Evolutionary conservation across 2,329 filamentous ascomycete species (phyloP).

Genomic region (Talaromyces funiculosus): DNA sequence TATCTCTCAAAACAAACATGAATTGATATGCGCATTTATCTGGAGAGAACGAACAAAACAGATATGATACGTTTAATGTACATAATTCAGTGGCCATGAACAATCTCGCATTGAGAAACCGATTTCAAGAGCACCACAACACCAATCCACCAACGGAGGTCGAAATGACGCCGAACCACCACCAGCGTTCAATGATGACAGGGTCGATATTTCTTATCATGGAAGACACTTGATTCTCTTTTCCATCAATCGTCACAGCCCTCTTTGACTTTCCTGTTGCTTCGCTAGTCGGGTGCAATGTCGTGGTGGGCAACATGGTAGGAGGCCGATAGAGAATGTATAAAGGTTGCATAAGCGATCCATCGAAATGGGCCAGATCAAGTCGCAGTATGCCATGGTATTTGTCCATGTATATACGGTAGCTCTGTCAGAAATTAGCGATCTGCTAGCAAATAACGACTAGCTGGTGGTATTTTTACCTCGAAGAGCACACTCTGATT

Average conservation of each 20-base stretch:
- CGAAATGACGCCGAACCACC: conserved; percentile 46
- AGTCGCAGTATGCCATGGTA: conserved; percentile 60
- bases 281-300: conserved; percentile 52
- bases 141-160: conserved; percentile 40
- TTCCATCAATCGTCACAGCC: conserved; percentile 14
- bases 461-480: conserved; percentile 34
- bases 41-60: background rate
- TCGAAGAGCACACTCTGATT: conserved; percentile 59
- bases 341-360: conserved; percentile 61
- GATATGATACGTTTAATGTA: background rate
- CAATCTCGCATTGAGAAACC: background rate
- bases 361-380: conserved; percentile 59
- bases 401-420: conserved; percentile 47
- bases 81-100: background rate
- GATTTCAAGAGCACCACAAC: conserved; percentile 28
- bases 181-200: conserved; percentile 39
- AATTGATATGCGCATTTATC: background rate
- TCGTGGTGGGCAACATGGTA: conserved; percentile 64
- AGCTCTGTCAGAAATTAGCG: conserved; percentile 26
- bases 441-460: background rate
- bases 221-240: conserved; percentile 24
- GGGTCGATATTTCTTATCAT: conserved; percentile 27
- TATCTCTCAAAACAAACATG: background rate
- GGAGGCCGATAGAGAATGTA: conserved; percentile 60
- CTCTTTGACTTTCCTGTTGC: conserved; percentile 36